Evolutionary conservation across 1,284 basidiomycete species (phyloP).

Genomic region (Stygiomarasmius scandens): DNA sequence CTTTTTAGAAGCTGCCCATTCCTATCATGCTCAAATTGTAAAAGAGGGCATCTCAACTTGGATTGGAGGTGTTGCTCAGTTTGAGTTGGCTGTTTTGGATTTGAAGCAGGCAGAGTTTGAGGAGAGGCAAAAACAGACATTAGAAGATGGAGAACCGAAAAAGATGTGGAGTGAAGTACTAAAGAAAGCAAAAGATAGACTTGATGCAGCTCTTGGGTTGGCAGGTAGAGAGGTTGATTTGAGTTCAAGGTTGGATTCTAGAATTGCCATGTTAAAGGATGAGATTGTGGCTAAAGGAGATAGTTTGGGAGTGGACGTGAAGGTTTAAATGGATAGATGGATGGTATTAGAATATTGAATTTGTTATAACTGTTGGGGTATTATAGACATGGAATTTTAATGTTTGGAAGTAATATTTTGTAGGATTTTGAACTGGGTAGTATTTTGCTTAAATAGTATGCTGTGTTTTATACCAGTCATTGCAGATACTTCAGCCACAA

Average conservation of each 20-base stretch:
- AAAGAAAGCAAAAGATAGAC: slow-evolving; percentile 46
- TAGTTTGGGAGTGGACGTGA: slow-evolving; percentile 26
- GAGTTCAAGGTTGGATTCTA: slow-evolving; percentile 65
- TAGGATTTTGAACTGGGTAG: too few species aligned
- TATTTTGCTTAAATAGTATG: too few species aligned
- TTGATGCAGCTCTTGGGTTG: slow-evolving; percentile 54
- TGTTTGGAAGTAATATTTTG: too few species aligned
- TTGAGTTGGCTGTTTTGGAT: slow-evolving; percentile 70
- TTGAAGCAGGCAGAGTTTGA: slow-evolving; percentile 53
- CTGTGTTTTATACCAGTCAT: too few species aligned
- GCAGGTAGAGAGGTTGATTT: slow-evolving; percentile 62
- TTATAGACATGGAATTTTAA: too few species aligned
- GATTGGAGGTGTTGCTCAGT: slow-evolving; percentile 65
- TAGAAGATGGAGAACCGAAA: neutral
- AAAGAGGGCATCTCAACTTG: slow-evolving; percentile 53
- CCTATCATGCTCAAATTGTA: slow-evolving; percentile 35
- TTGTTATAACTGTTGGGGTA: too few species aligned
- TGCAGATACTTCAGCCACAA: too few species aligned
- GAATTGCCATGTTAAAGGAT: slow-evolving; percentile 69
- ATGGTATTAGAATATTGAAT: too few species aligned
- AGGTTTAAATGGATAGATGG: too few species aligned
- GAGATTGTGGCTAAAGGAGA: slow-evolving; percentile 67
- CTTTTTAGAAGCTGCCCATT: slow-evolving; percentile 55
- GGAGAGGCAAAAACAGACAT: slow-evolving; percentile 10
- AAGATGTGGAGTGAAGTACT: slow-evolving; percentile 52